Evolutionary conservation across 495 filamentous ascomycete species (phyloP), one percentile per base, ranked within the genome.

Genomic region (Ramalina intermedia): DNA sequence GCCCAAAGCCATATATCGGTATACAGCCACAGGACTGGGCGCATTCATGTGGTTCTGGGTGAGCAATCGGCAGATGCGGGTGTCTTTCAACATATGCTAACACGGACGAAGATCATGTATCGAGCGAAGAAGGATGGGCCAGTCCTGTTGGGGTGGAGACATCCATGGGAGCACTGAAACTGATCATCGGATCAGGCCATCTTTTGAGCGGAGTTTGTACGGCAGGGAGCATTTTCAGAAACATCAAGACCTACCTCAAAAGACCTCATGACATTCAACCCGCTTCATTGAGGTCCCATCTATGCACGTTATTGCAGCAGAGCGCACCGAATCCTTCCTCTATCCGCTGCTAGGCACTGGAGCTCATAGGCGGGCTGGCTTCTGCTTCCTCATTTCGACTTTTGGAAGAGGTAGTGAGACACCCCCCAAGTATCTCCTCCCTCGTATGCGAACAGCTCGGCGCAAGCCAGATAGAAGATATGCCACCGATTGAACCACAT

Each of bases 21-120:
- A 85, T 62, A 72, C 80, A 38, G 91, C 85, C 39, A 96, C 86
- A 24, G 82, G 79, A 46, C 69, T 99, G 43, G 86, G 87, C 52
- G 91, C 91, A 18, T 84, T 81, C 69, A 99, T 96, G 93, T 99
- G 91, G 91, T 96, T 96, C 70, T 96, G 88, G 66, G 91, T 98
- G 76, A 59, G 84, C 43, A 49, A 42, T 6, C 20, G 16, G 43
- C 39, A 16, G 48, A 6, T 8, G 11, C 24, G 6, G 29, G 35
- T 17, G 35, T 26, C 45, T 12, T 8, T 53, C 61, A 51, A 63
- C 38, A n/a, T 26, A 13, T 43, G 37, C 49, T 56, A 38, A 58
- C 21, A 45, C 13, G 7, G n/a, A 18, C 50, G 39, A 55, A 94
- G 88, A 68, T 94, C 55, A 87, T 96, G 83, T 96, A 94, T 63